Conservation (phyloP, 2,329 filamentous ascomycete species). For the Epichloe festucae region DNA sequence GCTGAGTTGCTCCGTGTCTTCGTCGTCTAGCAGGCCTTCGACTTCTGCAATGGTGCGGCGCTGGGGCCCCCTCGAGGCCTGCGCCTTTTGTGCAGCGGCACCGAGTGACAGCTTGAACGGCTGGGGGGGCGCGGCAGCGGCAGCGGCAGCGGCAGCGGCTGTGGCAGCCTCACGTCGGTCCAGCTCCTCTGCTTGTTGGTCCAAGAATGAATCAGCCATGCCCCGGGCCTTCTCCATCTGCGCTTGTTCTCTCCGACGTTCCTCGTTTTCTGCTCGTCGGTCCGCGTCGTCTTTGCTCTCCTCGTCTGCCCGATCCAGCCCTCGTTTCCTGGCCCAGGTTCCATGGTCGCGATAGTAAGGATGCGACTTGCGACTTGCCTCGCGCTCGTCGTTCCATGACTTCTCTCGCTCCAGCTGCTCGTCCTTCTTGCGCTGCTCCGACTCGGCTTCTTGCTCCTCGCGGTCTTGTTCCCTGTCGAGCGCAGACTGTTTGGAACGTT, state of each 20-base stretch:
- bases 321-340: slow-evolving; percentile 73
- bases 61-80: slow-evolving; percentile 41
- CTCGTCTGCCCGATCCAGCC: slow-evolving; percentile 60
- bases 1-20: slow-evolving; percentile 63
- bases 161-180: slow-evolving; percentile 30
- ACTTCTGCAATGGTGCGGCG: slow-evolving; percentile 84
- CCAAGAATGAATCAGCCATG: slow-evolving; percentile 84
- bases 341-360: slow-evolving; percentile 82
- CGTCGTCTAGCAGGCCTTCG: slow-evolving; percentile 86
- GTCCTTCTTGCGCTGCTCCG: slow-evolving; percentile 51
- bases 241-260: slow-evolving; percentile 54
- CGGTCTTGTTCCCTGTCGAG: slow-evolving; percentile 74
- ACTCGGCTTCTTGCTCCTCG: slow-evolving; percentile 61
- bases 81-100: slow-evolving; percentile 65
- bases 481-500: slow-evolving; percentile 70
- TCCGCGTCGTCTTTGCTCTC: slow-evolving; percentile 70
- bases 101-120: slow-evolving; percentile 90
- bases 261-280: slow-evolving; percentile 62
- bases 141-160: slow-evolving; percentile 9
- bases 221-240: slow-evolving; percentile 68
- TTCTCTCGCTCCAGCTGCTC: slow-evolving; percentile 50
- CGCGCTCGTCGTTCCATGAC: slow-evolving; percentile 85
- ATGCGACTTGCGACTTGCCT: slow-evolving; percentile 56
- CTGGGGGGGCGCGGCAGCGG: slow-evolving; percentile 34
- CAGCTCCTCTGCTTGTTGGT: slow-evolving; percentile 69